A percentile compares a stretch with the other conserved stretches of the same genome.
Evolutionary conservation across 2,329 filamentous ascomycete species (phyloP).

Genomic region (Aspergillus fischeri): DNA sequence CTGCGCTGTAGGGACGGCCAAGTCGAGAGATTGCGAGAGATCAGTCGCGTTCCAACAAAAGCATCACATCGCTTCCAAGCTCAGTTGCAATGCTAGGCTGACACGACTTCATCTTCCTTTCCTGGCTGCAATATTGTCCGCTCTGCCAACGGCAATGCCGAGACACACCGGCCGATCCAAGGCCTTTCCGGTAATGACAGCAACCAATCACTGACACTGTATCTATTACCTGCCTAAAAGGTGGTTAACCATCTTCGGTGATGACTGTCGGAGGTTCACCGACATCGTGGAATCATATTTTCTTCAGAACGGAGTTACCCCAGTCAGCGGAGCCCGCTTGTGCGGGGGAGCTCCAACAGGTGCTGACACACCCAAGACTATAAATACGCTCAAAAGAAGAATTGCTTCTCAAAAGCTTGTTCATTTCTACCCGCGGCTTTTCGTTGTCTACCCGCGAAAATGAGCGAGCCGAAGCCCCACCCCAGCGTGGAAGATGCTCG

Average conservation of each 20-base stretch:
- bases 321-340: neutral
- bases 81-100: neutral
- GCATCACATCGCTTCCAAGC: neutral
- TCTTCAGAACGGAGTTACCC: neutral
- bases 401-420: neutral
- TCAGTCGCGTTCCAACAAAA: too few relatives aligned
- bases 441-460: constrained; percentile 3
- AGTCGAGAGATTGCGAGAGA: too few relatives aligned
- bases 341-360: neutral
- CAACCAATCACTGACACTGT: neutral
- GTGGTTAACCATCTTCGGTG: neutral
- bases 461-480: constrained; percentile 14
- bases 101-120: neutral
- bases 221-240: neutral
- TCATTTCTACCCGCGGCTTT: neutral
- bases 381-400: neutral
- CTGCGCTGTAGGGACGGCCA: too few relatives aligned
- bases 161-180: neutral
- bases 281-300: neutral
- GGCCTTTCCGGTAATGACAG: neutral
- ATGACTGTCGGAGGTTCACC: neutral
- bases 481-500: constrained; percentile 12
- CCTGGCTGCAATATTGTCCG: too few relatives aligned
- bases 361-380: neutral
- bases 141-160: neutral